A percentile compares a stretch with the other conserved stretches of the same genome.
These are phyloP conservation scores for Botrytis fragariae DNA, from an alignment of 2,329 filamentous ascomycete species.

Conservation along the genomic window DNA sequence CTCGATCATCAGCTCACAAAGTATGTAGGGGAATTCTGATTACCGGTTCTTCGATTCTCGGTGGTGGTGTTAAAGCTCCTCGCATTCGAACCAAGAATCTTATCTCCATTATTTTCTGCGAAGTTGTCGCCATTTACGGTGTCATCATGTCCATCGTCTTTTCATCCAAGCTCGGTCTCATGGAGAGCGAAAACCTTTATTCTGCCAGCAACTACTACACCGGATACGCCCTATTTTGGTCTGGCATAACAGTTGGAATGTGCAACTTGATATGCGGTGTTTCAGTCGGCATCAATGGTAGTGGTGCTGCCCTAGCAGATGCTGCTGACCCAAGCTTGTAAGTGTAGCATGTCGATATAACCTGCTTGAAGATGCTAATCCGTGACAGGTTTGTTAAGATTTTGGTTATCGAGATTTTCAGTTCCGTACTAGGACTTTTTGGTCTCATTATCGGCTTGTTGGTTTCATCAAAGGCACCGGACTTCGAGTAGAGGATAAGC, in stretches of 20 bases:
- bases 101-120: slow-evolving; percentile 99
- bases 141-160: slow-evolving; percentile 99
- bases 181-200: slow-evolving; percentile 64
- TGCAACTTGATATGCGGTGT: slow-evolving; percentile 97
- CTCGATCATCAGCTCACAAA: slow-evolving; percentile 19
- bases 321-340: slow-evolving; percentile 88
- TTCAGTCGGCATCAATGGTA: slow-evolving; percentile 96
- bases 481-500: slow-evolving; percentile 50
- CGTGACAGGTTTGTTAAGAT: slow-evolving; percentile 87
- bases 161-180: slow-evolving; percentile 75
- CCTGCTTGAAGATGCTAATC: slow-evolving; percentile 24
- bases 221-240: slow-evolving; percentile 94
- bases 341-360: slow-evolving; percentile 41
- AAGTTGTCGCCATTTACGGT: slow-evolving; percentile 99
- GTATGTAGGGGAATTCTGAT: slow-evolving; percentile 90
- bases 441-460: slow-evolving; percentile 93
- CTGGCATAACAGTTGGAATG: slow-evolving; percentile 86
- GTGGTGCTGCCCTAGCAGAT: slow-evolving; percentile 92
- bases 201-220: slow-evolving; percentile 85
- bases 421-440: slow-evolving; percentile 92
- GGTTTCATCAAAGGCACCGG: slow-evolving; percentile 76
- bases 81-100: slow-evolving; percentile 99
- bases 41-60: slow-evolving; percentile 94
- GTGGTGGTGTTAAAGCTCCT: slow-evolving; percentile 92
- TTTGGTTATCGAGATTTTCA: slow-evolving; percentile 98